A percentile compares a stretch with the other conserved stretches of the same genome.
phyloP scores from a whole-genome alignment of 177 flowering plant species.

The Telopea speciosissima region DNA sequence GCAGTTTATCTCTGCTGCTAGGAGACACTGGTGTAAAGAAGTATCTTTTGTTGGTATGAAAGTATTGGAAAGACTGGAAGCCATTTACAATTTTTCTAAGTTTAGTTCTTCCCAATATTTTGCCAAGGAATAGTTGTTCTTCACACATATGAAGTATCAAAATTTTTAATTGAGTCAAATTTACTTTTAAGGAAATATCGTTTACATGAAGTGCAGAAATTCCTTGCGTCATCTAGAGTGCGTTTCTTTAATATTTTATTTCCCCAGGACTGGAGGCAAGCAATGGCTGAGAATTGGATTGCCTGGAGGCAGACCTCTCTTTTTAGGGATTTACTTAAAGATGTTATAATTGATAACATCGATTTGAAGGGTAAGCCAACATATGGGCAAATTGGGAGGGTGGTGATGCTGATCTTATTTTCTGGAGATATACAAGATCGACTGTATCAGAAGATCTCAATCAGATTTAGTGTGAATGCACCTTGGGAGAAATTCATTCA shows the following conservation, averaged over 20 bases:
- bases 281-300: constrained; percentile 27
- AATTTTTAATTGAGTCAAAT: constrained; percentile 25
- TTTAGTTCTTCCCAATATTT: constrained; percentile 19
- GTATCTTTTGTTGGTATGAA: constrained; percentile 37
- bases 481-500: constrained; percentile 41
- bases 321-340: constrained; percentile 27
- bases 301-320: constrained; percentile 30
- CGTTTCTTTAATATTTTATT: constrained; percentile 23
- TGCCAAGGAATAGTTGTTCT: constrained; percentile 22
- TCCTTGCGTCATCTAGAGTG: constrained; percentile 2
- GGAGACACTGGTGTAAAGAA: constrained; percentile 44
- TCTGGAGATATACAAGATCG: constrained; percentile 25
- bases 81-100: constrained; percentile 16
- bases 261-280: constrained; percentile 35
- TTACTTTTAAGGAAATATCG: constrained; percentile 2
- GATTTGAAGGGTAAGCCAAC: constrained; percentile 18
- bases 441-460: constrained; percentile 18
- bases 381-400: constrained; percentile 46
- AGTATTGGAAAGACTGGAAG: constrained; percentile 38
- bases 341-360: constrained; percentile 19
- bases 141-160: constrained; percentile 36
- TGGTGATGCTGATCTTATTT: constrained; percentile 35
- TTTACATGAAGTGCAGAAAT: constrained; percentile 11
- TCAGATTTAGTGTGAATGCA: constrained; percentile 11
- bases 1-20: constrained; percentile 32